Base-by-base conservation (phyloP, 805 yeast species). In the Grigorovia jiainica region DNA sequence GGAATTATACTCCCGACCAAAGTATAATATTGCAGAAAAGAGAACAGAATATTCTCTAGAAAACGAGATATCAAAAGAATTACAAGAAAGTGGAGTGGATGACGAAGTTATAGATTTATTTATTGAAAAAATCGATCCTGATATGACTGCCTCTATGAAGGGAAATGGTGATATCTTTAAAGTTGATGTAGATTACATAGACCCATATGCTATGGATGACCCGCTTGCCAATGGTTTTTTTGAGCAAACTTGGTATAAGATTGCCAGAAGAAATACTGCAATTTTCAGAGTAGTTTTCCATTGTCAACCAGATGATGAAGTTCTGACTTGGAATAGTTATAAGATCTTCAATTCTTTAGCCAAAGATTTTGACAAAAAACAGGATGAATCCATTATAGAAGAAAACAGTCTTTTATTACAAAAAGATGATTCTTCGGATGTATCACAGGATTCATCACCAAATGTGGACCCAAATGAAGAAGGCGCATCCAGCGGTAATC, bases 291-390 rank as follows among this genome's bases (percentile, higher is more conserved):
- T 82, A 60, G 84, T 92, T 1, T 92, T 92, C 72, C 89, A 89
- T 49, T 78, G 86, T 47, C 98, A 94, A 57, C 99, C 99, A 0
- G 98, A 92, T 61, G 87, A 90, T 58, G 70, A 76, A 6, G 97
- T 90, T n/a, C 71, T 71, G 19, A 74, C 87, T 0, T 92, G 99
- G 99, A 74, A 74, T 43, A 95, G 87, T 43, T 92, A 87, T 60
- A 89, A 85, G 58, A 78, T 73, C 21, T 82, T 70, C 57, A 71
- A 78, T 44, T 76, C 73, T 45, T 61, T 82, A 50, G 70, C 69
- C 39, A 67, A 71, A 16, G 87, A 82, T 0, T 86, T 86, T 55
- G 43, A 47, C 7, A 48, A 50, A 7, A 51, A 49, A 20, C 66
- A 62, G 43, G 54, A 51, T 42, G 31, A 19, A 24, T 9, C 7